Conservation (phyloP, 345 rosid genomes). For the Rhizophora mangle region DNA sequence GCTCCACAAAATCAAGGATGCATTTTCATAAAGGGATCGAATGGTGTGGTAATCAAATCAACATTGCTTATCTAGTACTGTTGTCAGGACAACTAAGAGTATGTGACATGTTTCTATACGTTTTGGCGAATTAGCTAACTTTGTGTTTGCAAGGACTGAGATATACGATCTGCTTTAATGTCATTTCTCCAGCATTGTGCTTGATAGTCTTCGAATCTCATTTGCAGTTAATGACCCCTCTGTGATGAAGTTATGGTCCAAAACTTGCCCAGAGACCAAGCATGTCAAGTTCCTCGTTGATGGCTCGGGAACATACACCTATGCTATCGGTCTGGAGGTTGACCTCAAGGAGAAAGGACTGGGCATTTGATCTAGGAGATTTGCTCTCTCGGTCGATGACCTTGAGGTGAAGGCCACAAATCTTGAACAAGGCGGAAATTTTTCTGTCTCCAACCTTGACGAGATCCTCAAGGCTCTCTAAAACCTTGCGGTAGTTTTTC, state of each 20-base stretch:
- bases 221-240: conserved; percentile 85
- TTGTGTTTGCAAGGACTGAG: too few relatives aligned
- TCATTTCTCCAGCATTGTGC: too few relatives aligned
- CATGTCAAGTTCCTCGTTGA: conserved; percentile 87
- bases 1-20: too few relatives aligned
- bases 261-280: conserved; percentile 88
- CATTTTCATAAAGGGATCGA: too few relatives aligned
- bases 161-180: too few relatives aligned
- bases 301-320: conserved; percentile 81
- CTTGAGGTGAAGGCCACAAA: conserved; percentile 91
- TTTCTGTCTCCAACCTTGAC: conserved; percentile 78
- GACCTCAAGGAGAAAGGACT: conserved; percentile 84
- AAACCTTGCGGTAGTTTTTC: neutral
- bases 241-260: conserved; percentile 98
- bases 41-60: too few relatives aligned
- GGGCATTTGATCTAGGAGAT: conserved; percentile 83
- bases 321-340: conserved; percentile 87
- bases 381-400: conserved; percentile 76
- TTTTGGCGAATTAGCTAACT: too few relatives aligned
- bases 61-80: too few relatives aligned
- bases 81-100: too few relatives aligned
- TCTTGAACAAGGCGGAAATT: conserved; percentile 85
- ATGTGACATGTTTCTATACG: too few relatives aligned
- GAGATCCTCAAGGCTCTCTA: conserved; percentile 79
- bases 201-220: too few relatives aligned